Base-by-base conservation (phyloP, 2,329 filamentous ascomycete genomes). In the Nothomitra cinnamomea region DNA sequence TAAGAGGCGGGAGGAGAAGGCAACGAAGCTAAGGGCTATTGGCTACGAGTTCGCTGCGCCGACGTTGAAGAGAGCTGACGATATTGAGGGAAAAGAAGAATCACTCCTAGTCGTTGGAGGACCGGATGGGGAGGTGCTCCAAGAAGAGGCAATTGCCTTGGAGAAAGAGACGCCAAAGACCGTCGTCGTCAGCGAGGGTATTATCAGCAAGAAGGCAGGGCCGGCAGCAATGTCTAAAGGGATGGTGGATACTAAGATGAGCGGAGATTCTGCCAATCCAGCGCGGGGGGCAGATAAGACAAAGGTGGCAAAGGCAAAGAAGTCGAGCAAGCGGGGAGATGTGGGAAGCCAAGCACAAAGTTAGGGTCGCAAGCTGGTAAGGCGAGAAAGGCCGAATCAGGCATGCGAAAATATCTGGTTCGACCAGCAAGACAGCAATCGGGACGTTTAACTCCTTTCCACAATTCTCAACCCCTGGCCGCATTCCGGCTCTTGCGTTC, bases 11-110 rank as follows among this genome's bases (percentile, higher is more conserved):
- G 69, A 72, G 38, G 73, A 74, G 59, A 85, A 87, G 68, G 80
- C 78, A 1, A 78, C 83, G 64, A 85, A 85, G 70, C 71, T 95
- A 59, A 82, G 86, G 74, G 80, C 76, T 42, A 68, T 94, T 56
- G 90, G 85, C 8, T 96, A 98, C 67, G 82, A 92, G 56, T 89
- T 87, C 62, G 78, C 86, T 52, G 76, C 79, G 21, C 87, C 87
- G 0, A 70, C 74, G 59, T 69, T 95, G 59, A 94, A 86, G 72
- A 67, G 68, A 35, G 76, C 80, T 5, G 72, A 76, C 2, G 45
- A 17, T 49, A 49, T 49, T 32, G 25, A 49, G 13, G 19, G 25
- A 49, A 35, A 49, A 15, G 43, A 48, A 35, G 45, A 35, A 19
- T n/a, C 45, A 5, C 15, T 19, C 5, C 13, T 49, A 24, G 32